phyloP scores from a whole-genome alignment of 768 basidiomycete species.

The Russula olivacea region DNA sequence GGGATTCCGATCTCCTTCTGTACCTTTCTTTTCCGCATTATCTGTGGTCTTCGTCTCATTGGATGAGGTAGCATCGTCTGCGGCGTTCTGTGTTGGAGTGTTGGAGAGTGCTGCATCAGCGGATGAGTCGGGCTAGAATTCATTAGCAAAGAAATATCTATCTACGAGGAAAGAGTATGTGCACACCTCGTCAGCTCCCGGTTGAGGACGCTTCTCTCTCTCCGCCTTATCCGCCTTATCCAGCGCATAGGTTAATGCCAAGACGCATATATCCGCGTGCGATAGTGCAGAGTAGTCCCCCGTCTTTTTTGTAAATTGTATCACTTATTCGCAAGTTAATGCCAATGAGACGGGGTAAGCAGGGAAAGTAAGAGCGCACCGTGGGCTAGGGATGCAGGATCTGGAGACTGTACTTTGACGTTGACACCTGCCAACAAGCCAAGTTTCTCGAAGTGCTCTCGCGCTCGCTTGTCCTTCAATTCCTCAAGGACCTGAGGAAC shows the following conservation, averaged over 20 bases:
- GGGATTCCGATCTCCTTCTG: neutral
- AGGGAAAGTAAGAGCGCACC: slow-evolving; percentile 36
- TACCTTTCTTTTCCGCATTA: neutral
- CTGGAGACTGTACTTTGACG: slow-evolving; percentile 63
- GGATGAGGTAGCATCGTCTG: neutral
- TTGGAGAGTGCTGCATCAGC: neutral
- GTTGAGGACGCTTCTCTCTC: slow-evolving; percentile 30
- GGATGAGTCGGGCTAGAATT: slow-evolving; percentile 6
- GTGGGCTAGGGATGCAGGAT: slow-evolving; percentile 59
- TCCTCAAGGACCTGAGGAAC: slow-evolving; percentile 89
- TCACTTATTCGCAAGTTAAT: slow-evolving; percentile 48
- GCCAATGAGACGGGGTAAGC: neutral
- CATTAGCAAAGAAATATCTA: neutral
- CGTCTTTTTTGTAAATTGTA: slow-evolving; percentile 88
- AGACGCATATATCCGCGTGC: slow-evolving; percentile 81
- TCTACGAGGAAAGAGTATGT: neutral
- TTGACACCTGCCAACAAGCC: slow-evolving; percentile 71
- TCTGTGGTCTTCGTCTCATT: neutral
- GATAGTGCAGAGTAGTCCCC: slow-evolving; percentile 94
- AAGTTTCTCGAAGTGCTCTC: slow-evolving; percentile 80
- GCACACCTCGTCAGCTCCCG: slow-evolving; percentile 28
- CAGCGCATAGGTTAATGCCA: slow-evolving; percentile 81
- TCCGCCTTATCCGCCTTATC: slow-evolving; percentile 53
- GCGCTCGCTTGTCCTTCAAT: slow-evolving; percentile 79
- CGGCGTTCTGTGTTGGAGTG: neutral